Conservation (phyloP, 768 basidiomycete species). For the Mycena rosella region DNA sequence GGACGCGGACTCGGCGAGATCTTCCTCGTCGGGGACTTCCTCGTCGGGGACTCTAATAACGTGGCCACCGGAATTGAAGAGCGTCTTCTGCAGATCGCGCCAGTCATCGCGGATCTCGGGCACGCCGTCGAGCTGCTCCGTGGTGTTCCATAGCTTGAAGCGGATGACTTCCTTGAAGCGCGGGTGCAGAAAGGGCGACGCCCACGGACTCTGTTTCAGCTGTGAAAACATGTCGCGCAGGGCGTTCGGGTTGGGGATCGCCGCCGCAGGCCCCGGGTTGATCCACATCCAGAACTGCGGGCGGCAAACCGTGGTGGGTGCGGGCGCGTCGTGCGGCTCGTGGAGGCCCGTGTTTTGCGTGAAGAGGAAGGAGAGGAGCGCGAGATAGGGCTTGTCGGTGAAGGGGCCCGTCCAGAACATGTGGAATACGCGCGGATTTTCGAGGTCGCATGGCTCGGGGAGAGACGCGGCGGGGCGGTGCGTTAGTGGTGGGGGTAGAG, state of each 20-base stretch:
- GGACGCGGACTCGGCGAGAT: too few species aligned
- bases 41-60: slow-evolving; percentile 71
- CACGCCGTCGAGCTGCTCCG: slow-evolving; percentile 91
- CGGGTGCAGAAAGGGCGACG: slow-evolving; percentile 90
- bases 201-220: slow-evolving; percentile 88
- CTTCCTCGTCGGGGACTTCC: slow-evolving; percentile 42
- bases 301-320: slow-evolving; percentile 70
- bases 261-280: slow-evolving; percentile 91
- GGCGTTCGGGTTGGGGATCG: slow-evolving; percentile 84
- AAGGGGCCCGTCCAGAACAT: slow-evolving; percentile 98
- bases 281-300: slow-evolving; percentile 98
- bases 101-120: slow-evolving; percentile 91
- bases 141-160: slow-evolving; percentile 98
- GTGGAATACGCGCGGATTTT: slow-evolving; percentile 89
- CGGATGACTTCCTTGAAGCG: slow-evolving; percentile 90
- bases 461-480: slow-evolving; percentile 58
- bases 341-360: slow-evolving; percentile 93
- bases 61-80: slow-evolving; percentile 91
- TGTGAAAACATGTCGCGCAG: slow-evolving; percentile 85
- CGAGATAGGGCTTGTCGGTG: slow-evolving; percentile 96
- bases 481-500: slow-evolving; percentile 60
- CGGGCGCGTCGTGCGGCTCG: slow-evolving; percentile 54
- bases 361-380: slow-evolving; percentile 91
- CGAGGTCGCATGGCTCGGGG: slow-evolving; percentile 71
- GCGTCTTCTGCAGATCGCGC: slow-evolving; percentile 74